Conservation (phyloP, 2,329 filamentous ascomycete genomes). For the Colletotrichum endophyticum region DNA sequence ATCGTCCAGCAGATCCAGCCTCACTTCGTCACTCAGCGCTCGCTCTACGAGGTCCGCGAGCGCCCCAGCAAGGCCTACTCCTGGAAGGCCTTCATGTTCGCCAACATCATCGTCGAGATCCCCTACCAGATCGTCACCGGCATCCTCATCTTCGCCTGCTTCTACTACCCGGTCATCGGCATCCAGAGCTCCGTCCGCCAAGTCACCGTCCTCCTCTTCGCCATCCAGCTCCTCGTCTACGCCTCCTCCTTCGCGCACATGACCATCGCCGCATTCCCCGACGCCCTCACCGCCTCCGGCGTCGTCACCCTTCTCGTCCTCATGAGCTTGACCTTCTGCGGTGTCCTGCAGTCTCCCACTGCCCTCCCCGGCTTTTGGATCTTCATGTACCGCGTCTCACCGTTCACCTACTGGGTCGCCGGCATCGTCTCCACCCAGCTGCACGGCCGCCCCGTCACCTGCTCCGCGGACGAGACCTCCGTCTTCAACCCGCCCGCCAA, state of each 20-base stretch:
- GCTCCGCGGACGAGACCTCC: conserved; percentile 61
- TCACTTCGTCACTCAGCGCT: conserved; percentile 74
- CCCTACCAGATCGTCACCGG: conserved; percentile 72
- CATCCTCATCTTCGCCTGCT: conserved; percentile 66
- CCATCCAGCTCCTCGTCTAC: conserved; percentile 72
- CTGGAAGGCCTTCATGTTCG: conserved; percentile 75
- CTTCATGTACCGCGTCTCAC: conserved; percentile 75
- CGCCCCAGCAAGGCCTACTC: conserved; percentile 77
- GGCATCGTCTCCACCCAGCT: conserved; percentile 73
- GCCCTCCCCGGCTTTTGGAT: conserved; percentile 75
- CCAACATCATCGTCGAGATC: conserved; percentile 75
- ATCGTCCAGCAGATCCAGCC: conserved; percentile 78
- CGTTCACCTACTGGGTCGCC: conserved; percentile 72
- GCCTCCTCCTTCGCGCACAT: conserved; percentile 76
- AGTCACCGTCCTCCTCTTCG: conserved; percentile 68
- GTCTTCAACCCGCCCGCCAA: conserved; percentile 68
- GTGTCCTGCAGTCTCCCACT: conserved; percentile 64
- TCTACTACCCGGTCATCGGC: conserved; percentile 70
- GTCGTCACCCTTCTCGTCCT: conserved; percentile 65
- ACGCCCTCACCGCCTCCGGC: conserved; percentile 70
- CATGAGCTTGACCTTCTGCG: conserved; percentile 65
- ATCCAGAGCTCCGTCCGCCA: conserved; percentile 59
- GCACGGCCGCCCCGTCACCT: conserved; percentile 56
- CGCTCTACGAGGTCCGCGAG: conserved; percentile 79
- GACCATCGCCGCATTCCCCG: conserved; percentile 72